Conservation (phyloP, 768 basidiomycete species). For the Lanmaoa pseudosensibilis region DNA sequence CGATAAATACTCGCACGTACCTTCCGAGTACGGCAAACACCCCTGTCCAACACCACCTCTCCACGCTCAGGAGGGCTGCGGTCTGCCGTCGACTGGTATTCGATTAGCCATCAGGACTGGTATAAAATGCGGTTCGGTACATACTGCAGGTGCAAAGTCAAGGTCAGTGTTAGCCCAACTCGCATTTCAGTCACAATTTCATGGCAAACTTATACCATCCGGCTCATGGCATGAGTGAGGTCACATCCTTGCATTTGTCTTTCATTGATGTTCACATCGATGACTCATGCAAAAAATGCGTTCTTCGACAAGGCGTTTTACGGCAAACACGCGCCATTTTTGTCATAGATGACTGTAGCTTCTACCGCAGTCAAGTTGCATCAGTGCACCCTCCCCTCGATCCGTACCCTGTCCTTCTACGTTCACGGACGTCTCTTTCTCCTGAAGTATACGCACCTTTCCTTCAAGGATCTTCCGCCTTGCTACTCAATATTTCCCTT, state of each 20-base stretch:
- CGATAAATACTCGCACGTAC: background rate
- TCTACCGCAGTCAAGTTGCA: background rate
- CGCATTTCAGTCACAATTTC: background rate
- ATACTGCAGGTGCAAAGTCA: background rate
- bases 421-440: conserved; percentile 1
- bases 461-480: background rate
- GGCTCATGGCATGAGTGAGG: background rate
- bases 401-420: conserved; percentile 1
- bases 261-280: conserved; percentile 15
- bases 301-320: conserved; percentile 5
- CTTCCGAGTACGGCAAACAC: too few species aligned
- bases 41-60: too few species aligned
- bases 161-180: background rate
- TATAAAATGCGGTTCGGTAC: background rate
- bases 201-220: background rate
- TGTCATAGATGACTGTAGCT: background rate
- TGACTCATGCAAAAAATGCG: conserved; percentile 24
- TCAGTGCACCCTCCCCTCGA: background rate
- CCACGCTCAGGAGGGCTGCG: too few species aligned
- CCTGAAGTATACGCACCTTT: background rate
- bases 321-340: conserved; percentile 13
- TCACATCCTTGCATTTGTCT: background rate
- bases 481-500: background rate
- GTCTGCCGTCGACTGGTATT: background rate
- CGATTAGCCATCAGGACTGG: background rate